phyloP scores from a whole-genome alignment of 495 filamentous ascomycete species.

The Penicillium macrosclerotiorum region DNA sequence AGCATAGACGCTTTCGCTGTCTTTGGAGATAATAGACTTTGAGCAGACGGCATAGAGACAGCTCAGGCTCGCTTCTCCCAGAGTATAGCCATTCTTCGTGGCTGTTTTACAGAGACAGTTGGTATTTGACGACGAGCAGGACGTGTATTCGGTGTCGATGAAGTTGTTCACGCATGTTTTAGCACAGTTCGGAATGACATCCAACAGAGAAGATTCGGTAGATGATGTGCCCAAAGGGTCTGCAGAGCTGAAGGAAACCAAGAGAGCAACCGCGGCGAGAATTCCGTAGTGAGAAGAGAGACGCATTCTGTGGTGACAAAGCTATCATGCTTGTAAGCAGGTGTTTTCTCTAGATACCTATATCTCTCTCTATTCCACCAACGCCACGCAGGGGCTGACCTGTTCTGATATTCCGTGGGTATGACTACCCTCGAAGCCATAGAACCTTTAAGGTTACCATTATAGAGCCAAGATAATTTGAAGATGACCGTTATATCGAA shows the following conservation, averaged over 20 bases:
- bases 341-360: too few relatives aligned
- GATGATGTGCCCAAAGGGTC: slow-evolving; percentile 6
- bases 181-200: slow-evolving; percentile 62
- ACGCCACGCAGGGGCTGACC: slow-evolving; percentile 18
- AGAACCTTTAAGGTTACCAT: slow-evolving; percentile 23
- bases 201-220: slow-evolving; percentile 24
- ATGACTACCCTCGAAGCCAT: slow-evolving; percentile 28
- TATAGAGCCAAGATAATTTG: slow-evolving; percentile 14
- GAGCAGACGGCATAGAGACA: slow-evolving; percentile 55
- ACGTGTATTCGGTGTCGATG: slow-evolving; percentile 53
- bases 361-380: too few relatives aligned
- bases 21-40: slow-evolving; percentile 13
- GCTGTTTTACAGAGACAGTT: slow-evolving; percentile 63
- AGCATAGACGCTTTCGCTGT: slow-evolving; percentile 43
- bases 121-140: slow-evolving; percentile 51
- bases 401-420: slow-evolving; percentile 18
- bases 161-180: slow-evolving; percentile 60
- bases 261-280: slow-evolving; percentile 25
- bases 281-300: slow-evolving; percentile 27
- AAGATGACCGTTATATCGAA: too few relatives aligned
- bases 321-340: too few relatives aligned
- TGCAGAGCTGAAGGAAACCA: slow-evolving; percentile 15
- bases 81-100: slow-evolving; percentile 62
- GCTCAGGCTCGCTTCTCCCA: slow-evolving; percentile 66
- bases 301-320: slow-evolving; percentile 36